Base-by-base conservation (phyloP, 805 yeast genomes). In the Monosporozyma yasuniensis region DNA sequence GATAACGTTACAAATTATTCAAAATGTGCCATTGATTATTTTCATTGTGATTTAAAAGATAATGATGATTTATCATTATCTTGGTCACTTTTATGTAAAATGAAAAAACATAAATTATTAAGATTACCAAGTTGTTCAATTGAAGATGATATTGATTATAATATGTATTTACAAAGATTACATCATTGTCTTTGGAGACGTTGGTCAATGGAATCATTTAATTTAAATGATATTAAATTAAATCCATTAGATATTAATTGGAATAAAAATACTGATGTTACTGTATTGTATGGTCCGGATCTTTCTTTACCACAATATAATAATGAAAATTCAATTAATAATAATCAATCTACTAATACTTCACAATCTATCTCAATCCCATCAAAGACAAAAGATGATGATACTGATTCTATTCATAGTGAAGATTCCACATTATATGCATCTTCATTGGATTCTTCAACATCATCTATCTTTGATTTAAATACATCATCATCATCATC, bases 171-270 rank as follows among this genome's bases (percentile, higher is more conserved):
- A 34, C 54, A 62, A 28, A 68, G 95, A 45, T 70, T 86, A 43
- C 90, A 86, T 61, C 86, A 86, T 60, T 91, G 96, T 14, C 76
- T 87, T 46, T 91, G 97, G 97, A 77, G 98, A 62, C 88, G 96
- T 18, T 91, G 97, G 97, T 84, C 91, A 12, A 89, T 90, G 68
- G 75, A 86, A 47, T 77, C 84, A 56, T 76, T 78, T 55, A 73
- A 79, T 25, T 67, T 82, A 44, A 64, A 71, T 27, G 72, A 79
- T 12, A 10, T 25, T 2, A 88, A 95, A 11, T 80, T 88, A 9
- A 76, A 88, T 23, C 98, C 99, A 1, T 84, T 87, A 54, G 75
- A 76, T 27, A 83, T 91, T 49, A 90, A 93, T 67, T 91, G 99
- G 99, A 80, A 84, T 52, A 93, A 93, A 68, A 97, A 90, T 58